Evolutionary conservation across 768 basidiomycete species (phyloP).

Genomic region (Tubosaeta sp.): DNA sequence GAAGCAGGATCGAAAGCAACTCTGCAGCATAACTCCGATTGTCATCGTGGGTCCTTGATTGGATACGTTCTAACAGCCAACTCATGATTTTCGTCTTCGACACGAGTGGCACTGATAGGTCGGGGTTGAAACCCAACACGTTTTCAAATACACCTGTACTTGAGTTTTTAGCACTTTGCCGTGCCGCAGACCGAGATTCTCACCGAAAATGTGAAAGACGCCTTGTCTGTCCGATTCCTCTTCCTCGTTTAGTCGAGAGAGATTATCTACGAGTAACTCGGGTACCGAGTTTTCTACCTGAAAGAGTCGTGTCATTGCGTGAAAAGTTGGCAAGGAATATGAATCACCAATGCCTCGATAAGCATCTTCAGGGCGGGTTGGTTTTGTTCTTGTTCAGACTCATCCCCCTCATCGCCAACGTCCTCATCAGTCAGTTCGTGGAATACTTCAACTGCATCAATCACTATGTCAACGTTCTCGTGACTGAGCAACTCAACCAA

Average conservation of each 20-base stretch:
- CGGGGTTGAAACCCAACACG: conserved; percentile 78
- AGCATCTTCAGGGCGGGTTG: conserved; percentile 71
- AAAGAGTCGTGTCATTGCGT: conserved; percentile 4
- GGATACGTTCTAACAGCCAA: conserved; percentile 79
- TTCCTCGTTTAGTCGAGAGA: conserved; percentile 79
- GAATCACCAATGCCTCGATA: conserved; percentile 69
- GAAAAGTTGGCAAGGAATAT: background rate
- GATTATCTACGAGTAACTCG: conserved; percentile 87
- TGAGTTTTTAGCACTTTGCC: background rate
- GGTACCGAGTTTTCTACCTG: conserved; percentile 81
- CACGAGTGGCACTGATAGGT: conserved; percentile 64
- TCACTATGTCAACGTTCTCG: conserved; percentile 96
- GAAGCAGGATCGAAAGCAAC: conserved; percentile 85
- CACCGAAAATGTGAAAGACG: conserved; percentile 88
- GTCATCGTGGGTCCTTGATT: conserved; percentile 72
- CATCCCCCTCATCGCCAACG: conserved; percentile 73
- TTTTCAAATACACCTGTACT: conserved; percentile 88
- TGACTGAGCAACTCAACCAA: conserved; percentile 87
- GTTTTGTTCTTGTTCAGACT: conserved; percentile 54
- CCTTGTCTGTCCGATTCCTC: conserved; percentile 93
- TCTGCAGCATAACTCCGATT: conserved; percentile 94
- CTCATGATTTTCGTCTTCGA: conserved; percentile 68
- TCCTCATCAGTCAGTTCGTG: conserved; percentile 97
- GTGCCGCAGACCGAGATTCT: conserved; percentile 2
- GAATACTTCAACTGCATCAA: conserved; percentile 88